phyloP scores from a whole-genome alignment of 2,329 filamentous ascomycete genomes.

The Alternaria novae-zelandiae region DNA sequence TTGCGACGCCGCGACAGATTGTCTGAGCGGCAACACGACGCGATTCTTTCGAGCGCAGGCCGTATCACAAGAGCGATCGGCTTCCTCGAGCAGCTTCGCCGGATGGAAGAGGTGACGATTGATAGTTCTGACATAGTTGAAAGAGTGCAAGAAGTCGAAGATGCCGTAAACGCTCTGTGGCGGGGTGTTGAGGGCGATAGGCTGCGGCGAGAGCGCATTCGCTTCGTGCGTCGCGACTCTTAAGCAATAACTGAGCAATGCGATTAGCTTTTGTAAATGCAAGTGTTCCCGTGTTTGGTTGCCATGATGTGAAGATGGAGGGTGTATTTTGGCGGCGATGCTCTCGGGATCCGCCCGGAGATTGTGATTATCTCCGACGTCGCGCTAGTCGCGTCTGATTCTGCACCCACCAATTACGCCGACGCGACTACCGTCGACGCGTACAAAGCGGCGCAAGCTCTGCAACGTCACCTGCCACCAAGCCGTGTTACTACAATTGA shows the following conservation, averaged over 20 bases:
- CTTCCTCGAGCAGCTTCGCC: background rate
- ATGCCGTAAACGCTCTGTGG: background rate
- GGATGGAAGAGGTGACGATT: background rate
- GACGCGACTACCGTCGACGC: background rate
- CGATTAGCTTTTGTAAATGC: no score
- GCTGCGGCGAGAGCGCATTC: background rate
- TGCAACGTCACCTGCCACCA: background rate
- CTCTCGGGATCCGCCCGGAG: background rate
- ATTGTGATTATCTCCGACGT: background rate
- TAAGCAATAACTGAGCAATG: background rate
- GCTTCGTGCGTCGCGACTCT: background rate
- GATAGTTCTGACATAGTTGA: background rate
- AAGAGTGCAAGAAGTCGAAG: background rate
- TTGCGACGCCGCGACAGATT: background rate
- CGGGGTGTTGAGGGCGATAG: background rate
- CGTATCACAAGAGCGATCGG: background rate
- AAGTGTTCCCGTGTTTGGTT: no score
- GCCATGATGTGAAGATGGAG: background rate
- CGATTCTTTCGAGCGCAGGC: background rate
- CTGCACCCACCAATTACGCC: background rate
- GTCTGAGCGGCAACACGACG: background rate
- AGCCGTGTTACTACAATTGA: background rate
- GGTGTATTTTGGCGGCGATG: background rate
- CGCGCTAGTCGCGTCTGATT: background rate
- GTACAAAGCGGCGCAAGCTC: background rate